Base-by-base conservation (phyloP, 164 flowering plant species). In the Berberis thunbergii region DNA sequence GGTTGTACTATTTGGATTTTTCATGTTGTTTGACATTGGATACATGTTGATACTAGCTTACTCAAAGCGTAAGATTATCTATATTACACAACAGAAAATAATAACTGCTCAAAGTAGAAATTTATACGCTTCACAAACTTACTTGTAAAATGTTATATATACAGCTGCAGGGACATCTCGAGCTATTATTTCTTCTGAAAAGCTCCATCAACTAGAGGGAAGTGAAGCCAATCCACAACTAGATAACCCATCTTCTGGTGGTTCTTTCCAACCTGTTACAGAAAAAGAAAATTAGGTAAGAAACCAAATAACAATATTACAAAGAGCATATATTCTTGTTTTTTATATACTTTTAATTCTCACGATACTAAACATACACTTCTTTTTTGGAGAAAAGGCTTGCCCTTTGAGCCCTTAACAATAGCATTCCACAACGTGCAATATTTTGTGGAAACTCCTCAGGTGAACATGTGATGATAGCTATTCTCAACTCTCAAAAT, bases 141-240 rank as follows among this genome's bases (percentile, higher is more conserved):
- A 7, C 54, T 7, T 52, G n/a, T 26, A 7, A 59, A 42, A 59
- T 42, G 48, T 26, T 59, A 59, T 48, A 59, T 43, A 9, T 59
- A 4, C 48, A 59, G 61, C 61, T 59, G 77, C 81, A 44, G 75
- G 80, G 57, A 65, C 66, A 46, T 65, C 84, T 50, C 79, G 70
- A 13, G 80, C 76, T 49, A 78, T 86, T 66, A 79, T 86, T 66
- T 82, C 91, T 43, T 67, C 57, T 49, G 84, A 79, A 50, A 78
- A 77, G 75, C 77, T 84, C 43, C 68, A 79, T 49, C 72, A 76
- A 57, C 42, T 69, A 43, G 74, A 68, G 59, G 79, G 64, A 65
- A 63, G 52, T 45, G 75, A 72, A 63, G 72, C 3, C 45, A 7
- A 4, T 3, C 3, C n/a, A 7, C 58, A 55, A 5, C 9, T 1